Conservation (phyloP, 163 green algal species). For the Picocystis sp. region DNA sequence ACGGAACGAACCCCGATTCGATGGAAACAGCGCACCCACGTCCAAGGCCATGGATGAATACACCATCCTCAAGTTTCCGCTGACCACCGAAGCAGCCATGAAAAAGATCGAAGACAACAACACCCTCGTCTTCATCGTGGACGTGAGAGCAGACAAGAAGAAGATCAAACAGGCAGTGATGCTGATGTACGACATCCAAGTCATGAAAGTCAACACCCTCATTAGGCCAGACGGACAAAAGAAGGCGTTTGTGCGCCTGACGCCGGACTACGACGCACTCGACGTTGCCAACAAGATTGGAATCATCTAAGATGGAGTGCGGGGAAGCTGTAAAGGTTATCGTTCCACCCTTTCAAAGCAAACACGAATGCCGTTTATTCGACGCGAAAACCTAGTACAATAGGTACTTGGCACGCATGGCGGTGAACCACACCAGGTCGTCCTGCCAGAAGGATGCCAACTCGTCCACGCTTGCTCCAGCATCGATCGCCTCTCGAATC, state of each 20-base stretch:
- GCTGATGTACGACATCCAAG: conserved; percentile 94
- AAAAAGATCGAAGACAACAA: conserved; percentile 99
- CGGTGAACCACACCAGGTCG: conserved; percentile 14
- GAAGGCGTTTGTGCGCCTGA: conserved; percentile 94
- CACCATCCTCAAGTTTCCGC: conserved; percentile 83
- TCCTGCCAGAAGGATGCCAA: conserved; percentile 17
- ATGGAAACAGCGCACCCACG: conserved; percentile 33
- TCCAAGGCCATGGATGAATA: conserved; percentile 67
- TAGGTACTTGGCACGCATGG: conserved; percentile 13
- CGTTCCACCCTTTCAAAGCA: too few relatives aligned
- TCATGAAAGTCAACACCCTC: conserved; percentile 97
- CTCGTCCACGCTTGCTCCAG: conserved; percentile 12
- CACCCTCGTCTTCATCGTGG: conserved; percentile 74
- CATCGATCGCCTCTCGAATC: conserved; percentile 12
- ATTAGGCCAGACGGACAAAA: conserved; percentile 92
- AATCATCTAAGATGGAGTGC: conserved; percentile 71
- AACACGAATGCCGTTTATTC: too few relatives aligned
- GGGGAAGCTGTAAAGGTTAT: too few relatives aligned
- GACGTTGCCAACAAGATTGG: conserved; percentile 98
- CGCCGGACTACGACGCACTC: conserved; percentile 86
- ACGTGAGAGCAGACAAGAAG: conserved; percentile 30
- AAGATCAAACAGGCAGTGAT: conserved; percentile 86
- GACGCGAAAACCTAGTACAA: conserved; percentile 3
- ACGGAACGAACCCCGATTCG: neutral
- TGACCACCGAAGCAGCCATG: conserved; percentile 98